Evolutionary conservation across 1,284 basidiomycete genomes (phyloP).

Genomic region (Serendipita sp.): DNA sequence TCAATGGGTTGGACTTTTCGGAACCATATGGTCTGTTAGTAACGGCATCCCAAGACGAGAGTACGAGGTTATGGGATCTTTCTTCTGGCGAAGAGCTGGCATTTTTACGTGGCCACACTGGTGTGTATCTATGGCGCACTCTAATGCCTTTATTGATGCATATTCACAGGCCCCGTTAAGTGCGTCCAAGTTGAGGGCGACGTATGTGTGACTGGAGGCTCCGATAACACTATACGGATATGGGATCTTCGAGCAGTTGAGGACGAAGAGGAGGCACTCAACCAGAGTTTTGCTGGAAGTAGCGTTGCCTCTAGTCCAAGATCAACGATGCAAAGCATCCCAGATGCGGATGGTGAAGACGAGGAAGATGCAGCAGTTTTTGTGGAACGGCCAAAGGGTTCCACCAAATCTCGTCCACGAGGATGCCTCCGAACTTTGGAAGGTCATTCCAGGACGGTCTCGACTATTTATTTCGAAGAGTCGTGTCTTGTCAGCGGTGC

Average conservation of each 20-base stretch:
- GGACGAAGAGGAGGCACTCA: constrained; percentile 40
- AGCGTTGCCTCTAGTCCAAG: neutral
- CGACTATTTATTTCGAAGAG: constrained; percentile 89
- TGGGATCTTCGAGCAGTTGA: constrained; percentile 81
- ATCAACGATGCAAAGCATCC: neutral
- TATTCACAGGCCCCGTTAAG: constrained; percentile 45
- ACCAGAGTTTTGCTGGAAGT: constrained; percentile 11
- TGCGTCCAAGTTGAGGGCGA: constrained; percentile 88
- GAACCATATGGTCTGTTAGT: constrained; percentile 94
- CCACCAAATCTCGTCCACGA: constrained; percentile 14
- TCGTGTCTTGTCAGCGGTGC: constrained; percentile 91
- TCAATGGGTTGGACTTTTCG: constrained; percentile 86
- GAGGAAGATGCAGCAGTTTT: constrained; percentile 33
- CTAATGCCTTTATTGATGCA: neutral
- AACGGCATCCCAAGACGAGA: constrained; percentile 53
- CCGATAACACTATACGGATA: constrained; percentile 69
- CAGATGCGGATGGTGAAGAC: constrained; percentile 39
- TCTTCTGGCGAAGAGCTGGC: constrained; percentile 70
- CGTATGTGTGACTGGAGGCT: constrained; percentile 80
- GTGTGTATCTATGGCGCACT: constrained; percentile 16
- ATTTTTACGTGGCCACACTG: constrained; percentile 62
- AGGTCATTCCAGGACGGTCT: constrained; percentile 87
- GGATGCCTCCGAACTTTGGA: constrained; percentile 69
- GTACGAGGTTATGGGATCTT: constrained; percentile 77
- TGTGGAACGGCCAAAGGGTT: constrained; percentile 12